Base-by-base conservation (phyloP, 305 asterid species). In the Euphrasia arctica region DNA sequence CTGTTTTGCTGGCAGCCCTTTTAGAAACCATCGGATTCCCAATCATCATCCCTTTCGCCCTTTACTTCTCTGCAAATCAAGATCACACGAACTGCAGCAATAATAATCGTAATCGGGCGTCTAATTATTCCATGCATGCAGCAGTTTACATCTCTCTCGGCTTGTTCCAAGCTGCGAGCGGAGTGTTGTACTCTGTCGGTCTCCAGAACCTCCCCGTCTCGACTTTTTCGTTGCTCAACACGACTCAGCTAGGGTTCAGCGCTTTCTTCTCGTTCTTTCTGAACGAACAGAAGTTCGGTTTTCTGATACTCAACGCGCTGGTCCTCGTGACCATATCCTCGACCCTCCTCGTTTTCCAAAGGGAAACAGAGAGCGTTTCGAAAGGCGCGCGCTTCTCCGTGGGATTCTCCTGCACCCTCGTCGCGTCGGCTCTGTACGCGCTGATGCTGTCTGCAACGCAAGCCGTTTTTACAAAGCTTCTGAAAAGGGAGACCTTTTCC, bases 241-340 rank as follows among this genome's bases (percentile, higher is more conserved):
- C 92, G 4, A 71, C 75, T 22, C 89, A 79, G 62, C 71, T 87
- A 31, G 86, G 73, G 0, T 87, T 87, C 84, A 87, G 79, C 51
- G 86, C 90, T 3, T 14, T 85, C n/a, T 85, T 85, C 58, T 77
- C 88, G 5, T 83, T 66, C 73, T 70, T 83, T 68, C 70, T 85
- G 49, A 85, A 83, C 22, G 62, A 68, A 1, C 82, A 87, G 52
- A 85, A 76, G 56, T 49, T 85, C 72, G 81, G 85, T 4, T 75
- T 78, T n/a, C 64, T 54, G 0, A 79, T 78, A 43, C 58, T 82
- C 31, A 84, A 87, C 57, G 76, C 95, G 8, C 15, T 82, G 1
- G 66, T 84, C 12, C 75, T 85, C 29, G 78, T 83, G 3, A 78
- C 86, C 0, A 14, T 71, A 3, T 87, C 92, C 18, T 66, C 95